phyloP scores from a whole-genome alignment of 352 stramenopile species.

The Globisporangium okanoganense region DNA sequence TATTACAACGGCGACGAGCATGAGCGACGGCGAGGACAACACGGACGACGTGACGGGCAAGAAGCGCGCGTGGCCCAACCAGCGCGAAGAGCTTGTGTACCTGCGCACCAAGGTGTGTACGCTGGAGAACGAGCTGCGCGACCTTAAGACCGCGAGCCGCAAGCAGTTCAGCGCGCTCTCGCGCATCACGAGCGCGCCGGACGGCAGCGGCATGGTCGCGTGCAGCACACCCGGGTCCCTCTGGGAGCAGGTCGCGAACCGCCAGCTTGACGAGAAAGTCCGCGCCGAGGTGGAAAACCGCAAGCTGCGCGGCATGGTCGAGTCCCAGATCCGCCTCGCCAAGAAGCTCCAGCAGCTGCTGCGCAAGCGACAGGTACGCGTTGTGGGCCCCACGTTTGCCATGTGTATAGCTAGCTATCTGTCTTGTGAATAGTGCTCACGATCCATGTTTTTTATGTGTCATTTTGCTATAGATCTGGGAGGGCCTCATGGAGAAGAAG shows the following conservation, averaged over 20 bases:
- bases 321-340: conserved; percentile 15
- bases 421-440: background rate
- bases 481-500: conserved; percentile 12
- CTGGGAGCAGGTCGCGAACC: conserved; percentile 21
- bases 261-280: conserved; percentile 18
- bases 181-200: conserved; percentile 8
- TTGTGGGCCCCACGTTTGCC: too few species aligned
- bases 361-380: conserved; percentile 16
- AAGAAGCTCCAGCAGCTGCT: conserved; percentile 16
- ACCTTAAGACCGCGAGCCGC: conserved; percentile 15
- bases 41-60: conserved; percentile 7
- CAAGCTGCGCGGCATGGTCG: conserved; percentile 18
- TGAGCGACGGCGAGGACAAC: background rate
- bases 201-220: conserved; percentile 6
- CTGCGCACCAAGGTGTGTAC: conserved; percentile 15
- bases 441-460: background rate
- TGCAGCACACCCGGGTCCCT: conserved; percentile 14
- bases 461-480: conserved; percentile 11
- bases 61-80: conserved; percentile 14
- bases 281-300: conserved; percentile 17
- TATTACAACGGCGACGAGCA: background rate
- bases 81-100: conserved; percentile 18
- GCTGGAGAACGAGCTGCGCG: conserved; percentile 18
- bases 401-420: background rate
- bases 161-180: conserved; percentile 11